A percentile compares a stretch with the other conserved stretches of the same genome.
Conservation (phyloP, 139 green algal genomes). For the Picochlorum sp. region DNA sequence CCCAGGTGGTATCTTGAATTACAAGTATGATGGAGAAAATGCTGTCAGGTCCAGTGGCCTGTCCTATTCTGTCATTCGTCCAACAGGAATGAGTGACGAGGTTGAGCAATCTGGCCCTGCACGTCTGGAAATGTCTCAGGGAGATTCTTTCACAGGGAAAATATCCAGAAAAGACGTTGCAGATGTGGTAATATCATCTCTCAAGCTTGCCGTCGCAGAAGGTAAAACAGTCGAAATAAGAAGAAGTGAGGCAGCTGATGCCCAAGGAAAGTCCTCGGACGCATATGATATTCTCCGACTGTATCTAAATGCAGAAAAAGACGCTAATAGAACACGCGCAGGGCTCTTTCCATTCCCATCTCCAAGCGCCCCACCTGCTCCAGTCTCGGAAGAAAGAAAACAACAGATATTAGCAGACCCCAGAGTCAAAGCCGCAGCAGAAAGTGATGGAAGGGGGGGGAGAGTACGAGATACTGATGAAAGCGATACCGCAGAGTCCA, state of each 20-base stretch:
- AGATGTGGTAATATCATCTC: conserved; percentile 20
- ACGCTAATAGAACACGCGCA: conserved; percentile 43
- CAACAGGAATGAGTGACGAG: conserved; percentile 41
- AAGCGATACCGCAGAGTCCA: conserved; percentile 6
- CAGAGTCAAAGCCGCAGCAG: conserved; percentile 3
- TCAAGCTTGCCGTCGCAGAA: conserved; percentile 32
- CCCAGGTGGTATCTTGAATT: conserved; percentile 60
- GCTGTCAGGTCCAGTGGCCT: conserved; percentile 46
- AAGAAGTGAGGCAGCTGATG: conserved; percentile 38
- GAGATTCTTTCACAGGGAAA: conserved; percentile 52
- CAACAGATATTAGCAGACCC: conserved; percentile 46
- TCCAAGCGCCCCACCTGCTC: conserved; percentile 45
- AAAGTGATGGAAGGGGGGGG: conserved; percentile 14
- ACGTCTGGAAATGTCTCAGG: conserved; percentile 42
- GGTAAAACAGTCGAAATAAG: conserved; percentile 75
- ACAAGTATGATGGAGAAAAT: conserved; percentile 69
- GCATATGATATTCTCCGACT: conserved; percentile 26
- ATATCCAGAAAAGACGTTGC: conserved; percentile 59
- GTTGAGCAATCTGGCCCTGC: conserved; percentile 4
- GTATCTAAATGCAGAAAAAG: conserved; percentile 39
- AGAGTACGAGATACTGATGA: conserved; percentile 23
- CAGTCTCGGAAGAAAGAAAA: conserved; percentile 48
- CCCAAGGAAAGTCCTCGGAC: conserved; percentile 35
- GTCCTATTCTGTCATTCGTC: conserved; percentile 64
- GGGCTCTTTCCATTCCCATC: conserved; percentile 57